Evolutionary conservation across 192 early-diverging fungal genomes (phyloP).

Genomic region (Rhizophagus clarus): DNA sequence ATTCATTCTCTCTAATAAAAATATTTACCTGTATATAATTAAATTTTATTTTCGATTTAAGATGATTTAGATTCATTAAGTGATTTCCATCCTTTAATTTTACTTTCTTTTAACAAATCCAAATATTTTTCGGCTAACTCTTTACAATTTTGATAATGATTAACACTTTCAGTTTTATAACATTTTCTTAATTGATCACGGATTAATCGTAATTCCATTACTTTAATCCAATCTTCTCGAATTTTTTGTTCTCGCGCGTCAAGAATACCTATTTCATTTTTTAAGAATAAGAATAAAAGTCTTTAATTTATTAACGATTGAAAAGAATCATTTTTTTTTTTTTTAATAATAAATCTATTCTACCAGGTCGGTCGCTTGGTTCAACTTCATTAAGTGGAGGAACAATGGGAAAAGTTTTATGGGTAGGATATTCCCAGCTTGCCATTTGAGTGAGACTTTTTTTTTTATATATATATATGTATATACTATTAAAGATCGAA

Average conservation of each 20-base stretch:
- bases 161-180: conserved; percentile 90
- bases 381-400: background rate
- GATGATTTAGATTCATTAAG: too few relatives aligned
- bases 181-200: conserved; percentile 89
- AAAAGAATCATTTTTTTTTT: too few relatives aligned
- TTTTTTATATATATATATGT: too few relatives aligned
- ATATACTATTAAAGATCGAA: background rate
- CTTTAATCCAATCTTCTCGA: conserved; percentile 90
- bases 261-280: background rate
- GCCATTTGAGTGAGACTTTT: background rate
- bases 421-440: background rate
- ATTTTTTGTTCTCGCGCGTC: conserved; percentile 71
- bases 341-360: too few relatives aligned
- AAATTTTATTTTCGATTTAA: too few relatives aligned
- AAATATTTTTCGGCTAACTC: conserved; percentile 82
- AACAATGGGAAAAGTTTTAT: background rate
- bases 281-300: too few relatives aligned
- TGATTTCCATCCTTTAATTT: too few relatives aligned
- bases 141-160: conserved; percentile 92
- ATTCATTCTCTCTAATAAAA: too few relatives aligned
- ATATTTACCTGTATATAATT: too few relatives aligned
- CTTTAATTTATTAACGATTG: too few relatives aligned
- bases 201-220: conserved; percentile 83
- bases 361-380: background rate
- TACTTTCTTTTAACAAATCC: conserved; percentile 51